Conservation (phyloP, 1,139 yeast species). For the Sugiyamaella pinicola region DNA sequence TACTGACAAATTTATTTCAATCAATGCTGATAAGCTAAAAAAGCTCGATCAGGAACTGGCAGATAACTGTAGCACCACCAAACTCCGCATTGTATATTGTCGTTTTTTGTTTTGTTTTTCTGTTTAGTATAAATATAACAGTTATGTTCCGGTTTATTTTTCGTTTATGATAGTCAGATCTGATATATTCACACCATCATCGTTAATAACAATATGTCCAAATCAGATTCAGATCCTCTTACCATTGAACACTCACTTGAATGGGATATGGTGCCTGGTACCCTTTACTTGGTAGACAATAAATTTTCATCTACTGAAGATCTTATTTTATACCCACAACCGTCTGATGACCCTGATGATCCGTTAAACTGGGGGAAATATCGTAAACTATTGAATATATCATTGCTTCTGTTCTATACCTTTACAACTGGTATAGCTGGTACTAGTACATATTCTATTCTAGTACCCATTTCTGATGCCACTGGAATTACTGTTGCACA, state of each 20-base stretch:
- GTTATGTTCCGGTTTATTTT: conserved; percentile 1
- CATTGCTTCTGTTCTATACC: conserved; percentile 45
- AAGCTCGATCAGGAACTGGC: neutral
- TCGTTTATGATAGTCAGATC: neutral
- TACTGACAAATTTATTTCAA: neutral
- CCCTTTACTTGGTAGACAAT: conserved; percentile 58
- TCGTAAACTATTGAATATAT: conserved; percentile 43
- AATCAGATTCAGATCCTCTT: conserved; percentile 3
- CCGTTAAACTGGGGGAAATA: conserved; percentile 49
- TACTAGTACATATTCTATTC: conserved; percentile 52
- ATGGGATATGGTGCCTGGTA: conserved; percentile 57
- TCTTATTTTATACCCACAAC: conserved; percentile 50
- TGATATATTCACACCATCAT: neutral
- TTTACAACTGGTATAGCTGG: conserved; percentile 49
- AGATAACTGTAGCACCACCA: neutral
- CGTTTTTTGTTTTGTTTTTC: neutral
- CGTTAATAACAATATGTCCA: conserved; percentile 1
- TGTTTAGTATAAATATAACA: conserved; percentile 11
- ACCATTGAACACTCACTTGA: conserved; percentile 6
- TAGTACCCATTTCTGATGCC: conserved; percentile 47
- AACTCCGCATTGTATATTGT: neutral
- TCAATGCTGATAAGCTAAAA: neutral
- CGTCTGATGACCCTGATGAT: conserved; percentile 53
- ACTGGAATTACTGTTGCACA: conserved; percentile 48
- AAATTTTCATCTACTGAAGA: conserved; percentile 40